Evolutionary conservation across 228 moss, liverwort and hornwort genomes (phyloP).

Genomic region (Sphagnum fallax): DNA sequence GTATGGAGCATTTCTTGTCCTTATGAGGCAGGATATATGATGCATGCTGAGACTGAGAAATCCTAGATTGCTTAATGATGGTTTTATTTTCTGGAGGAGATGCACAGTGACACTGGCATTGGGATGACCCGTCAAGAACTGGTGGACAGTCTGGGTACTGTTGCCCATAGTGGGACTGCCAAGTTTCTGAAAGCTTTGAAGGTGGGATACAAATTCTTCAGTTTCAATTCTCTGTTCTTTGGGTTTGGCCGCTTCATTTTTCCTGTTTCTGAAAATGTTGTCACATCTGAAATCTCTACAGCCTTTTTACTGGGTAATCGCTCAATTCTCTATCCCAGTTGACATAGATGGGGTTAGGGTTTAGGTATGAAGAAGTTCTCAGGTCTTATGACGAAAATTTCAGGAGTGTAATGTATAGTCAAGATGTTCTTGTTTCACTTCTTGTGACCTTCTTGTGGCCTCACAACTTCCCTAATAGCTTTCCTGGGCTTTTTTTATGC

Average conservation of each 20-base stretch:
- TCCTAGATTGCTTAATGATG: background rate
- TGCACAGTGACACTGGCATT: slow-evolving; percentile 24
- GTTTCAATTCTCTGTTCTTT: background rate
- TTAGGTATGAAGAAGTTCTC: background rate
- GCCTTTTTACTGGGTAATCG: no score
- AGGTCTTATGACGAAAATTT: background rate
- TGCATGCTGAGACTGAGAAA: no score
- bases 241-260: background rate
- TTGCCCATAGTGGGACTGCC: slow-evolving; percentile 36
- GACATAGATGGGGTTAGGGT: background rate
- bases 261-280: background rate
- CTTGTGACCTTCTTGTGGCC: no score
- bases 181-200: slow-evolving; percentile 27
- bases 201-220: slow-evolving; percentile 5
- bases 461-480: background rate
- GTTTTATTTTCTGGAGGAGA: background rate
- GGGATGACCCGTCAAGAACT: slow-evolving; percentile 35
- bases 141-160: slow-evolving; percentile 25
- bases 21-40: no score
- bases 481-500: background rate
- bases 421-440: no score
- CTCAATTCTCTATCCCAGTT: background rate
- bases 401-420: background rate
- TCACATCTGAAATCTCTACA: no score
- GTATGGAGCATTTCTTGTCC: no score